phyloP scores from a whole-genome alignment of 805 yeast genomes.

The Candida sanyiensis region DNA sequence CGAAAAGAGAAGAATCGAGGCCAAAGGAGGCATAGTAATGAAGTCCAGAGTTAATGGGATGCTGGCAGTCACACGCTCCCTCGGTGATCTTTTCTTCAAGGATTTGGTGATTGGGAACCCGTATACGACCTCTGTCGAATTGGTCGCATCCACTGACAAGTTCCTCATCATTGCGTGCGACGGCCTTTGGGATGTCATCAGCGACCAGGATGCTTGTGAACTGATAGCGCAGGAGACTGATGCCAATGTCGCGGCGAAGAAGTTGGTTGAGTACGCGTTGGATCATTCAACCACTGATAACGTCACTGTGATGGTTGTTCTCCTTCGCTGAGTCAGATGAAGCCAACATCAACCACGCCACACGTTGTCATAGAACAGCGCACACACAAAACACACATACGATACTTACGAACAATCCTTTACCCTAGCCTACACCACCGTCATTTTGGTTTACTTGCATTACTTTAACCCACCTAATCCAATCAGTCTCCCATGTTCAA shows the following conservation, averaged over 20 bases:
- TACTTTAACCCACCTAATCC: no score
- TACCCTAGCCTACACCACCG: no score
- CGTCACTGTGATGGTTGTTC: slow-evolving; percentile 86
- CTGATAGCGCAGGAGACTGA: slow-evolving; percentile 49
- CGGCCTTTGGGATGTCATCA: slow-evolving; percentile 93
- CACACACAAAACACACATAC: no score
- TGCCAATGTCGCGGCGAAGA: slow-evolving; percentile 62
- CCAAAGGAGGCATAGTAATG: slow-evolving; percentile 81
- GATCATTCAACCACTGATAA: slow-evolving; percentile 81
- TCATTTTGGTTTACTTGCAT: no score
- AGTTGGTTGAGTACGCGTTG: slow-evolving; percentile 67
- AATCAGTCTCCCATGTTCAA: slow-evolving; percentile 15
- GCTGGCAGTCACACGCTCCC: slow-evolving; percentile 86
- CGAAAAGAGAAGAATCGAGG: slow-evolving; percentile 70
- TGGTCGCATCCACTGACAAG: slow-evolving; percentile 54
- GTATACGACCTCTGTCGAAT: slow-evolving; percentile 81
- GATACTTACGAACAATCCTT: no score
- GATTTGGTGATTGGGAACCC: slow-evolving; percentile 86
- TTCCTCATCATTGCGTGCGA: slow-evolving; percentile 91
- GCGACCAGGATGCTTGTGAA: slow-evolving; percentile 80
- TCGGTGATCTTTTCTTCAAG: slow-evolving; percentile 93
- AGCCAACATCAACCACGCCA: no score
- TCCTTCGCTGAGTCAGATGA: slow-evolving; percentile 23
- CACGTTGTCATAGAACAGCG: no score
- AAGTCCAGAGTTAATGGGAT: slow-evolving; percentile 93